Conservation (phyloP, 306 rosid species). For the Medicago arabica region DNA sequence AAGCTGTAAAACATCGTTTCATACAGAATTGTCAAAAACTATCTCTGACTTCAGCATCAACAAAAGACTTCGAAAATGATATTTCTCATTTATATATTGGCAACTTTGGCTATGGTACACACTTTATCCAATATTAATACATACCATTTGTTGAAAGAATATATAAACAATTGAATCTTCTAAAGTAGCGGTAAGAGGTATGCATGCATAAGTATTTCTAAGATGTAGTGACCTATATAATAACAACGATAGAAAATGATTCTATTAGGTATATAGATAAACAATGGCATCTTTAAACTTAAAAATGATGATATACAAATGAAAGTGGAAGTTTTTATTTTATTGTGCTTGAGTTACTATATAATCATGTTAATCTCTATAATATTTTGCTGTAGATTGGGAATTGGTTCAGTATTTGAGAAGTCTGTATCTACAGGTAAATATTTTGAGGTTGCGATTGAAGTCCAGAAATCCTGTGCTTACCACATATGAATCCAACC, state of each 20-base stretch:
- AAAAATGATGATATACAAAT: not conserved
- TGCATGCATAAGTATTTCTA: not conserved
- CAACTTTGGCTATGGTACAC: not conserved
- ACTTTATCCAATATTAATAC: not conserved
- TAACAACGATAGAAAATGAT: no score
- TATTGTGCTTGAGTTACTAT: no score
- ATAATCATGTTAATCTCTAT: not conserved
- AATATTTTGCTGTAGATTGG: not conserved
- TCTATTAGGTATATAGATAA: no score
- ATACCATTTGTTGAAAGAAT: not conserved
- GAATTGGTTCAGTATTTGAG: not conserved
- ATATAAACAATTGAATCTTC: no score
- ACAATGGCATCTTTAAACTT: no score
- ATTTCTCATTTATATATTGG: accelerated
- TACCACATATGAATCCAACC: not conserved
- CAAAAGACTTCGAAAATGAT: no score
- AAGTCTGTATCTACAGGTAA: no score
- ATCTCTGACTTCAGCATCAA: not conserved
- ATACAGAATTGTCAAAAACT: not conserved
- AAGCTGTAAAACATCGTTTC: not conserved
- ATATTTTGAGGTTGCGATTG: no score
- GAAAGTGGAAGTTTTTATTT: not conserved
- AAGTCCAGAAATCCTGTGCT: no score
- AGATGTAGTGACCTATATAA: not conserved
- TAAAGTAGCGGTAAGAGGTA: no score